A percentile compares a stretch with the other conserved stretches of the same genome.
These are phyloP conservation scores for Aspergillus aculeatinus DNA, from an alignment of 2,329 filamentous ascomycete species.

Conservation along the genomic window DNA sequence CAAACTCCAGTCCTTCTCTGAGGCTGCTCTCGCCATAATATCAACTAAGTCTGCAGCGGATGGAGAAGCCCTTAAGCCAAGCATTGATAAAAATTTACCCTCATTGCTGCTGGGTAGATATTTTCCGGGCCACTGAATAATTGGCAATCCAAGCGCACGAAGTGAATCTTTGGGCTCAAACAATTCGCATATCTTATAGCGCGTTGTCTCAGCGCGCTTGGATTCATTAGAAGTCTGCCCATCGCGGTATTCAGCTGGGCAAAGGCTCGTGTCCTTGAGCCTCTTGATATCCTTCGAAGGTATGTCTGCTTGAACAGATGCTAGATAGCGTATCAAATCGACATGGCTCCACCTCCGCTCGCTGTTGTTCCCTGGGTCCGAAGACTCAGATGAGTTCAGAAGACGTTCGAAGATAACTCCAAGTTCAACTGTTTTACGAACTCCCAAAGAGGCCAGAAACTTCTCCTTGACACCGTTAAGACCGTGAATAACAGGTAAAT, in stretches of 20 bases:
- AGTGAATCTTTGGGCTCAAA: constrained; percentile 75
- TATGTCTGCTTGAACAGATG: constrained; percentile 87
- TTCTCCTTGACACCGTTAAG: constrained; percentile 86
- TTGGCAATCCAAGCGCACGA: constrained; percentile 67
- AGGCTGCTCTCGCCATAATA: constrained; percentile 68
- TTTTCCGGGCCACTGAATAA: constrained; percentile 79
- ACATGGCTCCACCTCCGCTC: constrained; percentile 79
- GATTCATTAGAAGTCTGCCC: constrained; percentile 50
- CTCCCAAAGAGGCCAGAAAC: constrained; percentile 76
- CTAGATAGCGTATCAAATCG: constrained; percentile 89
- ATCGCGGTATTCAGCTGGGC: constrained; percentile 64
- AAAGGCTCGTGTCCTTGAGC: constrained; percentile 74
- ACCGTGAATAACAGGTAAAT: constrained; percentile 76
- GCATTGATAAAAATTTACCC: constrained; percentile 67
- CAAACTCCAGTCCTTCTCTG: constrained; percentile 50
- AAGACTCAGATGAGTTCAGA: constrained; percentile 57
- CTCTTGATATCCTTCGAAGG: constrained; percentile 76
- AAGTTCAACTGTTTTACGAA: constrained; percentile 92
- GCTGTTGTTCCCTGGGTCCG: constrained; percentile 49
- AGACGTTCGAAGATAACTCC: constrained; percentile 90
- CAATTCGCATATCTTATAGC: constrained; percentile 72
- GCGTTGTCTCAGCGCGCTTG: constrained; percentile 55
- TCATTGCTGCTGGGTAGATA: constrained; percentile 68
- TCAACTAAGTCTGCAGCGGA: constrained; percentile 71
- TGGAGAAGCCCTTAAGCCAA: constrained; percentile 74